These are phyloP conservation scores for Staphylotrichum tortipilum DNA, from an alignment of 495 filamentous ascomycete genomes.

Conservation along the genomic window DNA sequence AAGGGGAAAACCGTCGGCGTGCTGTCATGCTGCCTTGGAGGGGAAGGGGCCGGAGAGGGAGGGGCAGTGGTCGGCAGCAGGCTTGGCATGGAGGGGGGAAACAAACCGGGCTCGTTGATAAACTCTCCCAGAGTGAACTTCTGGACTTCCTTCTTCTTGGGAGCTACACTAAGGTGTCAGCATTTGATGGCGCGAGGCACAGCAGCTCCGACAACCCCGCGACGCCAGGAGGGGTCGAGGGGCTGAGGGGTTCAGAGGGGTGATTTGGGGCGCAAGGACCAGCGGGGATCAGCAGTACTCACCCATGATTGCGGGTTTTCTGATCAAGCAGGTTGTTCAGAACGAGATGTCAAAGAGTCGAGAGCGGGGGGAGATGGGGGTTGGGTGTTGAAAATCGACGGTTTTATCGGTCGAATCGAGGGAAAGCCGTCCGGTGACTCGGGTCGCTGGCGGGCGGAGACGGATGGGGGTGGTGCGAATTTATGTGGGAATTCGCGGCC, in stretches of 20 bases:
- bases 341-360: too few relatives aligned
- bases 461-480: slow-evolving; percentile 3
- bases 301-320: slow-evolving; percentile 81
- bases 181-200: slow-evolving; percentile 1
- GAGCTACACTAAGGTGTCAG: slow-evolving; percentile 54
- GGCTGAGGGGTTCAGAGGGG: too few relatives aligned
- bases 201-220: slow-evolving; percentile 12
- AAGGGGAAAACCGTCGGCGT: too few relatives aligned
- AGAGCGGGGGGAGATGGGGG: too few relatives aligned
- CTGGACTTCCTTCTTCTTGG: slow-evolving; percentile 75
- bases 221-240: slow-evolving; percentile 3
- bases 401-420: background rate
- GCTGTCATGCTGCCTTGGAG: too few relatives aligned
- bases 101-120: slow-evolving; percentile 73
- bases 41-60: too few relatives aligned
- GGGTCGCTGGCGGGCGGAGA: slow-evolving; percentile 4
- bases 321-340: too few relatives aligned
- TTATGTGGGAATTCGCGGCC: slow-evolving; percentile 4
- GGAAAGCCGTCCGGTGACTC: background rate
- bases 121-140: slow-evolving; percentile 94
- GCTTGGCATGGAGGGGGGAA: slow-evolving; percentile 23
- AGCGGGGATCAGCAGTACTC: slow-evolving; percentile 38
- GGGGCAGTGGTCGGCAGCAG: slow-evolving; percentile 1
- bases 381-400: slow-evolving; percentile 5
- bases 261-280: too few relatives aligned